Conservation (phyloP, 2,329 filamentous ascomycete genomes). For the Emergomyces orientalis region DNA sequence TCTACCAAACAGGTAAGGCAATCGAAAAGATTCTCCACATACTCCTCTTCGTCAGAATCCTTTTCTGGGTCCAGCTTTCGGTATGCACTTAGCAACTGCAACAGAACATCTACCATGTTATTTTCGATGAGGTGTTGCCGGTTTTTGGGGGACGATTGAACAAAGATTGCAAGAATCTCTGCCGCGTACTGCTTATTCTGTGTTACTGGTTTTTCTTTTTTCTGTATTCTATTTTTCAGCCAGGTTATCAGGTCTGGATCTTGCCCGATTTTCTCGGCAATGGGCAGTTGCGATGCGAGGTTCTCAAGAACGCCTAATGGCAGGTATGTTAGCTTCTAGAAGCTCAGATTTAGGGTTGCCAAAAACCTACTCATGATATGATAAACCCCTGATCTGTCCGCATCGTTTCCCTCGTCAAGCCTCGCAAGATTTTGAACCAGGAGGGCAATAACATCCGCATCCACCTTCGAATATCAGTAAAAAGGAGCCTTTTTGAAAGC, state of each 20-base stretch:
- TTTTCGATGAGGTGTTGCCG: slow-evolving; percentile 52
- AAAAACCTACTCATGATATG: slow-evolving; percentile 53
- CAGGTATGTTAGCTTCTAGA: slow-evolving; percentile 14
- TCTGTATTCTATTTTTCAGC: slow-evolving; percentile 66
- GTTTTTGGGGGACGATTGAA: slow-evolving; percentile 64
- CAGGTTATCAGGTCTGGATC: slow-evolving; percentile 62
- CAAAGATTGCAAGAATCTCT: slow-evolving; percentile 80
- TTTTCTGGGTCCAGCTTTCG: slow-evolving; percentile 76
- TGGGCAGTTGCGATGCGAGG: slow-evolving; percentile 59
- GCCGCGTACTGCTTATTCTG: slow-evolving; percentile 96
- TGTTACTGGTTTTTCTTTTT: slow-evolving; percentile 56
- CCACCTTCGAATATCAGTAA: slow-evolving; percentile 25
- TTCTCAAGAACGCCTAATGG: slow-evolving; percentile 64
- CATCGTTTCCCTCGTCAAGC: slow-evolving; percentile 62
- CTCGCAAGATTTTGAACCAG: slow-evolving; percentile 55
- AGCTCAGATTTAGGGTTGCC: background rate
- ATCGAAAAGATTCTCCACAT: slow-evolving; percentile 89
- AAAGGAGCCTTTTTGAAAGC: background rate
- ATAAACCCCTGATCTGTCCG: slow-evolving; percentile 78
- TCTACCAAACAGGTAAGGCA: slow-evolving; percentile 72
- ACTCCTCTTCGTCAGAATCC: slow-evolving; percentile 85
- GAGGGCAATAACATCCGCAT: slow-evolving; percentile 35
- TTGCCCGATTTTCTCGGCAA: slow-evolving; percentile 62
- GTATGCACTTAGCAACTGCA: slow-evolving; percentile 78
- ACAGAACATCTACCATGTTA: slow-evolving; percentile 67